Evolutionary conservation across 805 yeast genomes (phyloP).

Genomic region (Candida schatavii): DNA sequence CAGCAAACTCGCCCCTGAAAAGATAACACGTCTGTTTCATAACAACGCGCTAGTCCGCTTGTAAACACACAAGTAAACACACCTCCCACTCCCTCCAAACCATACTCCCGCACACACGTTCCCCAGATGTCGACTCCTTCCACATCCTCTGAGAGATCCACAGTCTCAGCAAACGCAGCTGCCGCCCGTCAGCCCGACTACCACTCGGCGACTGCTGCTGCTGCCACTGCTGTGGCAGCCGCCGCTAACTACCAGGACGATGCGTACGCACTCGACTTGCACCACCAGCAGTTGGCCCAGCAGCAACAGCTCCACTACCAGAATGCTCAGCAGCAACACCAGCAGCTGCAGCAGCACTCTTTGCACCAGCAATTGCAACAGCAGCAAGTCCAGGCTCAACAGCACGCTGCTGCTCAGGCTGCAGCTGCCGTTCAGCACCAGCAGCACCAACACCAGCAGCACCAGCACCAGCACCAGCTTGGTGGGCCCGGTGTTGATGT

Average conservation of each 20-base stretch:
- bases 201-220: slow-evolving; percentile 7
- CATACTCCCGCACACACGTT: too few relatives aligned
- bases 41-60: too few relatives aligned
- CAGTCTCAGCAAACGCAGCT: slow-evolving; percentile 11
- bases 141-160: slow-evolving; percentile 28
- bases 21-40: too few relatives aligned
- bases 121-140: slow-evolving; percentile 34
- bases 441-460: slow-evolving; percentile 9
- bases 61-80: too few relatives aligned
- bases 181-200: slow-evolving; percentile 9
- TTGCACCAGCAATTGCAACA: slow-evolving; percentile 10
- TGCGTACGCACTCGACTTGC: slow-evolving; percentile 11
- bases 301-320: slow-evolving; percentile 11
- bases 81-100: too few relatives aligned
- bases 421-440: slow-evolving; percentile 19
- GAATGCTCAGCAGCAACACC: slow-evolving; percentile 10
- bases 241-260: slow-evolving; percentile 15
- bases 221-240: slow-evolving; percentile 15
- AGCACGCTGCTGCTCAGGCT: slow-evolving; percentile 9
- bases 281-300: slow-evolving; percentile 6
- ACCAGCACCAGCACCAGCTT: slow-evolving; percentile 6
- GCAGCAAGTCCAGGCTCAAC: slow-evolving; percentile 5
- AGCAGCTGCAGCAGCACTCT: slow-evolving; percentile 7
- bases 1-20: too few relatives aligned
- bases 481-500: slow-evolving; percentile 4